Conservation (phyloP, 331 rosid species). For the Malus hybrid region DNA sequence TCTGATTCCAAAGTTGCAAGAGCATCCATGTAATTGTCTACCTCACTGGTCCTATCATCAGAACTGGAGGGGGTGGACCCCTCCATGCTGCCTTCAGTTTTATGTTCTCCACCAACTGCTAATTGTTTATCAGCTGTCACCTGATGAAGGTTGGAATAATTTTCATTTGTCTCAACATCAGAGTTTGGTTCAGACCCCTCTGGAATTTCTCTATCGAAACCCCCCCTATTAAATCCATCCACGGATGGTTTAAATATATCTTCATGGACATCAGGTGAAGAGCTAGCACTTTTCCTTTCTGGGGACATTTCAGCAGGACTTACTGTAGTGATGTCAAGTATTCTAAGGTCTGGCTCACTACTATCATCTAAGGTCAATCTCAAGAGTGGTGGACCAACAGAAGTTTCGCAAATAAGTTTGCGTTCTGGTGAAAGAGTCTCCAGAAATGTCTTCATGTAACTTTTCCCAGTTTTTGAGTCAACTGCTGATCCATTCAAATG, state of each 20-base stretch:
- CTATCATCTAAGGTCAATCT: constrained; percentile 33
- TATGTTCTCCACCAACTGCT: constrained; percentile 36
- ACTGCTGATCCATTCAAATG: constrained; percentile 54
- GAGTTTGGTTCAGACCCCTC: constrained; percentile 34
- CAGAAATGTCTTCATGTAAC: constrained; percentile 76
- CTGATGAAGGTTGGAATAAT: constrained; percentile 27
- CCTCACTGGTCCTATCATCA: constrained; percentile 67
- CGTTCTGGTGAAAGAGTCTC: constrained; percentile 53
- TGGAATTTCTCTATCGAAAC: constrained; percentile 24
- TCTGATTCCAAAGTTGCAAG: constrained; percentile 72
- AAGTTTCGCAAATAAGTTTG: constrained; percentile 50
- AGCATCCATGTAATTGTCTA: constrained; percentile 82
- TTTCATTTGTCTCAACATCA: constrained; percentile 30
- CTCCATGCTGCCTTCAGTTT: constrained; percentile 34
- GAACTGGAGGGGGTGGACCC: constrained; percentile 35
- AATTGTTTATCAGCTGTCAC: constrained; percentile 29
- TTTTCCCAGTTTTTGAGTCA: constrained; percentile 55
- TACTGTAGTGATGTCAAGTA: constrained; percentile 62
- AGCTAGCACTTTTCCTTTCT: constrained; percentile 35
- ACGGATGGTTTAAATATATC: constrained; percentile 25
- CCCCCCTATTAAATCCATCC: constrained; percentile 19
- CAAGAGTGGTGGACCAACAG: constrained; percentile 33
- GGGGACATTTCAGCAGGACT: constrained; percentile 46
- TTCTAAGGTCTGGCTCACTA: constrained; percentile 52
- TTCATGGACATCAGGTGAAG: constrained; percentile 46